Base-by-base conservation (phyloP, 495 filamentous ascomycete species). In the Daldinia caldariorum region DNA sequence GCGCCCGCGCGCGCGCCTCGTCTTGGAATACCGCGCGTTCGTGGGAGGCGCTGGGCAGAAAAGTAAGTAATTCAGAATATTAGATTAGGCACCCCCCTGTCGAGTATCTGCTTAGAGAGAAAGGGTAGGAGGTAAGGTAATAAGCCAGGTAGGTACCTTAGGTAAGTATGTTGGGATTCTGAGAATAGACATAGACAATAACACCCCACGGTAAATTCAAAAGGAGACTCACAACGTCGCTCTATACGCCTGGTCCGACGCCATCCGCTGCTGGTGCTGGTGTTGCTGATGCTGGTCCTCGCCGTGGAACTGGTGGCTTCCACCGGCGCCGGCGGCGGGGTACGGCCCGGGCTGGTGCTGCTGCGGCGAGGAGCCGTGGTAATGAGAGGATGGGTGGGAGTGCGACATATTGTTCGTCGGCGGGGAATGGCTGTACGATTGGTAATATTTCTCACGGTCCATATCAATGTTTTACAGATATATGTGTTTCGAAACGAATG, bases 11-110 rank as follows among this genome's bases (percentile, higher is more conserved):
- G 0, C 60, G 64, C 13, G 55, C 64, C 61, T 72, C 69, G 10
- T 72, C 69, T 61, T 72, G 69, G 69, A 72, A 72, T 13, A 72
- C 60, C 45, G 64, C 59, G 9, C 69, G 63, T 57, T 72, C 69
- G 69, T 72, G 69, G 20, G 69, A 72, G 45, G 69, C 59, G 63
- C 69, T 69, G 38, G 61, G 43, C n/a, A n/a, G n/a, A n/a, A n/a
- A n/a, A n/a, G n/a, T n/a, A n/a, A n/a, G n/a, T n/a, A n/a, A n/a
- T n/a, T n/a, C n/a, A n/a, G n/a, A n/a, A n/a, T n/a, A n/a, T n/a
- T n/a, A n/a, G n/a, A n/a, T n/a, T n/a, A n/a, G n/a, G n/a, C n/a
- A n/a, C n/a, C n/a, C n/a, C n/a, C n/a, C n/a, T n/a, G n/a, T n/a
- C n/a, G n/a, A n/a, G n/a, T n/a, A n/a, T n/a, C n/a, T n/a, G n/a